Conservation (phyloP, 2,329 filamentous ascomycete genomes). For the Phoma sp. region DNA sequence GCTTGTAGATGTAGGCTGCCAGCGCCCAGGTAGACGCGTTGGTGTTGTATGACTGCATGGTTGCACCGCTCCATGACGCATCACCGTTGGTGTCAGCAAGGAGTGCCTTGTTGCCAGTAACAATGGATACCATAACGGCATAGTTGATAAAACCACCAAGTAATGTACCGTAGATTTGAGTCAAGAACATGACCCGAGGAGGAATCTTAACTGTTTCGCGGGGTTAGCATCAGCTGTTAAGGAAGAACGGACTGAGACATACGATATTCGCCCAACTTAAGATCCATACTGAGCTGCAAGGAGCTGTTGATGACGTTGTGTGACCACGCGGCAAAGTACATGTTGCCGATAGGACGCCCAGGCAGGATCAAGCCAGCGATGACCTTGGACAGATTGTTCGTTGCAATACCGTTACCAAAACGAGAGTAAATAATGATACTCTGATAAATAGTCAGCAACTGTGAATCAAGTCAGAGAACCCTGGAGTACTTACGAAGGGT, state of each 20-base stretch:
- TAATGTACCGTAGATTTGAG: slow-evolving; percentile 22
- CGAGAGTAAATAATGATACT: slow-evolving; percentile 21
- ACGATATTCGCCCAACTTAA: slow-evolving; percentile 23
- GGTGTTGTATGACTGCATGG: slow-evolving; percentile 24
- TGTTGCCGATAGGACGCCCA: slow-evolving; percentile 21
- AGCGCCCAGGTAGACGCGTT: slow-evolving; percentile 24
- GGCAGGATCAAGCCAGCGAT: slow-evolving; percentile 22
- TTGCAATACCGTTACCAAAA: slow-evolving; percentile 23
- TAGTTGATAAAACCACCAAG: slow-evolving; percentile 26
- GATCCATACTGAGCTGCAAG: slow-evolving; percentile 20
- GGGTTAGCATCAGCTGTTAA: neutral
- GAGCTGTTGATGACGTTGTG: slow-evolving; percentile 21
- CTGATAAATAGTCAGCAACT: neutral
- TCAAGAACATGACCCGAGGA: slow-evolving; percentile 24
- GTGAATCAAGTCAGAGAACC: too few relatives aligned
- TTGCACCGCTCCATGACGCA: slow-evolving; percentile 20
- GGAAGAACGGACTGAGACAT: neutral
- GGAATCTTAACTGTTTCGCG: slow-evolving; percentile 18
- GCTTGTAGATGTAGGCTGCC: slow-evolving; percentile 22
- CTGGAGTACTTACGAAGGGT: slow-evolving; percentile 17
- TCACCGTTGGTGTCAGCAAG: slow-evolving; percentile 23
- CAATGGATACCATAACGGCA: slow-evolving; percentile 23
- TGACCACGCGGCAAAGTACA: slow-evolving; percentile 25
- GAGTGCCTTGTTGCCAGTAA: slow-evolving; percentile 16
- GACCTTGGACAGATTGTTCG: slow-evolving; percentile 24